Evolutionary conservation across 148 eudicot species (phyloP), one percentile per base, ranked within the genome.

Genomic region (Tetragonia tetragonoides): DNA sequence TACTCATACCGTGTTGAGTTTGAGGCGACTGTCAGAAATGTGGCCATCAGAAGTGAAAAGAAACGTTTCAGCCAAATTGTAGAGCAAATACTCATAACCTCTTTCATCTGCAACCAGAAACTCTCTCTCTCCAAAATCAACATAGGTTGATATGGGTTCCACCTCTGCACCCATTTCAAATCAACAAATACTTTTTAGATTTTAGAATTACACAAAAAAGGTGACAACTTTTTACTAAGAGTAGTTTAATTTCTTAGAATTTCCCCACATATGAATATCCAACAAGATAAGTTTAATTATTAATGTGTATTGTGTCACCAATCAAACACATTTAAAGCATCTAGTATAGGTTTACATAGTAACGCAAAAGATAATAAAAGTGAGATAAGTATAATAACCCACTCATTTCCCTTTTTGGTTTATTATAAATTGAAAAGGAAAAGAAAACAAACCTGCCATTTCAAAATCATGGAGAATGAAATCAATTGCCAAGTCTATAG

Each of bases 391-490:
- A 73, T 28, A 28, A 23, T 23, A 54, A 12, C 37, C 3, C 34
- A 56, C 28, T 41, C 64, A 23, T 40, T 56, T 21, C 17, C 17
- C 57, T 53, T 3, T 10, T 53, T 10, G 12, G 3, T 0, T 53
- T 10, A 53, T 10, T 53, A 53, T 64, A 20, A 20, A 28, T 53
- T 53, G 16, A 6, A 54, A 49, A 73, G 57, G 41, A 24, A 4
- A 59, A n/a, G 10, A 83, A 72, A 73, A 87, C 80, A 40, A 34
- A 93, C 98, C 98, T 70, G 98, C 96, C 98, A 93, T 93, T 83
- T 93, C 98, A 81, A 93, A 93, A 82, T 93, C 98, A 79, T 93
- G 97, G 21, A 93, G 98, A 71, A 93, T 91, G 87, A 93, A 93
- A 82, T 93, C 98, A 78, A 93, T 91, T 38, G 98, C 98, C 82